Conservation (phyloP, 345 rosid genomes). For the Raphanus sativus region DNA sequence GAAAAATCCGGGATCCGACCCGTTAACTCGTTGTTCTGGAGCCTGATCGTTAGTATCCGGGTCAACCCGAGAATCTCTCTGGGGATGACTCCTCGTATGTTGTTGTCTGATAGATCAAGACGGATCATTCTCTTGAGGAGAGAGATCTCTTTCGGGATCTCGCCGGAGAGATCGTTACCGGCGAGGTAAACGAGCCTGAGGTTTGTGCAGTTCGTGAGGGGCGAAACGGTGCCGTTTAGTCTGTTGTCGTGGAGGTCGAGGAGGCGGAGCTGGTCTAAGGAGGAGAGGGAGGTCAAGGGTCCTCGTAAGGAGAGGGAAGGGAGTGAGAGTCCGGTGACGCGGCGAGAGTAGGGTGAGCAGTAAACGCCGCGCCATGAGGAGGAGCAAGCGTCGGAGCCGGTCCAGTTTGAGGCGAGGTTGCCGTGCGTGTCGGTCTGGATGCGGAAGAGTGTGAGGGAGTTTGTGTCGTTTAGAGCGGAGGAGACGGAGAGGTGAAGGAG, state of each 20-base stretch:
- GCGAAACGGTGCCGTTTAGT: constrained; percentile 65
- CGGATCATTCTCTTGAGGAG: constrained; percentile 61
- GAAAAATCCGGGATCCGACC: constrained; percentile 81
- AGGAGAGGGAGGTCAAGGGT: constrained; percentile 61
- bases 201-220: constrained; percentile 64
- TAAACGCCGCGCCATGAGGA: constrained; percentile 71
- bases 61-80: constrained; percentile 50
- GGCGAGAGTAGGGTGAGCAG: constrained; percentile 55
- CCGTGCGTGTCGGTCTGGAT: constrained; percentile 79
- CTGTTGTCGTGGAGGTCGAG: constrained; percentile 87
- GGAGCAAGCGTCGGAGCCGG: constrained; percentile 66
- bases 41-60: constrained; percentile 69
- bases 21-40: constrained; percentile 77
- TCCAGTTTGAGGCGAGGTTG: constrained; percentile 76
- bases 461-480: constrained; percentile 57
- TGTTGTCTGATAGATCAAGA: constrained; percentile 81
- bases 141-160: constrained; percentile 64
- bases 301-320: constrained; percentile 78
- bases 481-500: constrained; percentile 25
- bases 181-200: constrained; percentile 77
- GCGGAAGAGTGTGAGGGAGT: constrained; percentile 77
- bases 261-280: constrained; percentile 76
- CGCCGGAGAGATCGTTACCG: constrained; percentile 73
- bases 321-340: constrained; percentile 59
- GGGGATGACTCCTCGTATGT: constrained; percentile 69